A percentile compares a stretch with the other conserved stretches of the same genome.
Conservation (phyloP, 2,329 filamentous ascomycete genomes). For the Fusarium musae region DNA sequence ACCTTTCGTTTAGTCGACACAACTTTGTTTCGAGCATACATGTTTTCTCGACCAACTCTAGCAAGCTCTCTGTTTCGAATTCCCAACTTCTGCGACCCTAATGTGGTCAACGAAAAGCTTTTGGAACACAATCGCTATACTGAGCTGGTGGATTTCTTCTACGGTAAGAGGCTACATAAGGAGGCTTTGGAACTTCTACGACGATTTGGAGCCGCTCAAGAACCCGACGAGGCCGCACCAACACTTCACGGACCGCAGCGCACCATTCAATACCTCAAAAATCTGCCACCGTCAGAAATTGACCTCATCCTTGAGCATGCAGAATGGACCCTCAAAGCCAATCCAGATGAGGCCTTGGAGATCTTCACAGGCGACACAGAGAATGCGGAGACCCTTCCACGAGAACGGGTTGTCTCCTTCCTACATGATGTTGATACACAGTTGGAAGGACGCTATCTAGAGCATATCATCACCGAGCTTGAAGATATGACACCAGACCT, state of each 20-base stretch:
- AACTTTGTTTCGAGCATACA: conserved; percentile 92
- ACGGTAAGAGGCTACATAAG: conserved; percentile 92
- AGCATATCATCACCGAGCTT: conserved; percentile 90
- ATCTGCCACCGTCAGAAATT: conserved; percentile 85
- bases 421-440: conserved; percentile 74
- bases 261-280: conserved; percentile 91
- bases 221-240: conserved; percentile 62
- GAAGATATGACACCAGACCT: conserved; percentile 86
- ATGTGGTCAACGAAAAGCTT: conserved; percentile 92
- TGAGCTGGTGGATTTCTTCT: conserved; percentile 96
- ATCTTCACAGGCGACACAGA: conserved; percentile 93
- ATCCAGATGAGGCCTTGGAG: conserved; percentile 85
- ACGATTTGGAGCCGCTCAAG: conserved; percentile 76
- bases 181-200: conserved; percentile 85
- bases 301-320: conserved; percentile 93
- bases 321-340: conserved; percentile 82
- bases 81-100: conserved; percentile 95
- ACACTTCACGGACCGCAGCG: conserved; percentile 81
- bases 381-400: conserved; percentile 89
- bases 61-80: conserved; percentile 93
- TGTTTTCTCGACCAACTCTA: conserved; percentile 88
- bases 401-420: conserved; percentile 79
- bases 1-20: conserved; percentile 92
- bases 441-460: conserved; percentile 84
- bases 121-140: conserved; percentile 90